Evolutionary conservation across 2,329 filamentous ascomycete species (phyloP).

Genomic region (Fusarium sp.): DNA sequence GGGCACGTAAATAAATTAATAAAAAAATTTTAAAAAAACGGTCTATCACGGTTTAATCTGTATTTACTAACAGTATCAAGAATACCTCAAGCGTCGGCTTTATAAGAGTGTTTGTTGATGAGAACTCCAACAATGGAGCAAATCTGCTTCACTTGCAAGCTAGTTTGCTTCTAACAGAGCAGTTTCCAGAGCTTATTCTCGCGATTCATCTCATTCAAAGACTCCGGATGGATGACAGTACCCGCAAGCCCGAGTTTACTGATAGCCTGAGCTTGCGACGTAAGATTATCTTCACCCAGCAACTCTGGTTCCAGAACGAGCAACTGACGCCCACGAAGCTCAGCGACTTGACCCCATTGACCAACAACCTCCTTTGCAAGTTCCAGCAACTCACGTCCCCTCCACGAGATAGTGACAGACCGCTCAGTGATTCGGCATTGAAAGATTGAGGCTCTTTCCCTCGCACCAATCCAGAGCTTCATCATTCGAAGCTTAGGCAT

Average conservation of each 20-base stretch:
- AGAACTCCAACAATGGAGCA: too few relatives aligned
- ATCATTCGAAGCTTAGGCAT: conserved; percentile 5
- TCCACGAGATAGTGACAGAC: neutral
- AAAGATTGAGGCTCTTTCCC: neutral
- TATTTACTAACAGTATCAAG: too few relatives aligned
- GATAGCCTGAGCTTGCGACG: conserved; percentile 4
- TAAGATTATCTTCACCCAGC: neutral
- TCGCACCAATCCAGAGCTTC: conserved; percentile 10
- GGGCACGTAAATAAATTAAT: too few relatives aligned
- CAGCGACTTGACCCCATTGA: neutral
- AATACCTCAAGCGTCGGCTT: too few relatives aligned
- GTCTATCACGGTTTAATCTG: too few relatives aligned
- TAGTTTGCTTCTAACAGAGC: too few relatives aligned
- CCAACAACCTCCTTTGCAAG: neutral
- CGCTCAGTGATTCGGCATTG: neutral
- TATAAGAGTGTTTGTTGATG: too few relatives aligned
- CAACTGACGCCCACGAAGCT: neutral
- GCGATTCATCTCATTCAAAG: neutral
- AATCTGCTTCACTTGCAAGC: too few relatives aligned
- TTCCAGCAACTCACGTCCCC: neutral
- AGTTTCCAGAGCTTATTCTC: neutral
- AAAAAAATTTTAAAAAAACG: too few relatives aligned
- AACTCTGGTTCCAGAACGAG: neutral
- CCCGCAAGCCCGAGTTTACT: neutral
- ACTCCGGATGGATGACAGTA: conserved; percentile 4